Percentiles rank a stretch among this genome's conserved stretches.
These are phyloP conservation scores for Pulveroboletus ravenelii DNA, from an alignment of 768 basidiomycete species.

Conservation along the genomic window DNA sequence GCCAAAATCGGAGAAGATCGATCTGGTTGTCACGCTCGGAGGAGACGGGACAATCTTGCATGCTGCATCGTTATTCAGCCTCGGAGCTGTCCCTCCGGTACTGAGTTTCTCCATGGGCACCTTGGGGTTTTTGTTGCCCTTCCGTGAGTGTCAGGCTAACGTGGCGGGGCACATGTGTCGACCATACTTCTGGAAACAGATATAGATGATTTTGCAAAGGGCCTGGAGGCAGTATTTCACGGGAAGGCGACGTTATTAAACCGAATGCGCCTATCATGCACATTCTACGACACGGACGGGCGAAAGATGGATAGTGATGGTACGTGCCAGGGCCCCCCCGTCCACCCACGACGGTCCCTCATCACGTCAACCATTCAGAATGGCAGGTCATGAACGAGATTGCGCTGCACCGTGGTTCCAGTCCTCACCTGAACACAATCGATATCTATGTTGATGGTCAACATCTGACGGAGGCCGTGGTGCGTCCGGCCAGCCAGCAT, in stretches of 20 bases:
- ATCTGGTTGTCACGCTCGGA: conserved; percentile 86
- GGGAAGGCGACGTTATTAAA: conserved; percentile 81
- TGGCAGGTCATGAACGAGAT: conserved; percentile 99
- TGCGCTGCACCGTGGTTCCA: conserved; percentile 85
- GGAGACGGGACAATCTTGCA: conserved; percentile 95
- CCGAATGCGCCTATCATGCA: conserved; percentile 86
- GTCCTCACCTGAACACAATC: conserved; percentile 88
- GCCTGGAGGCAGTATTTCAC: conserved; percentile 71
- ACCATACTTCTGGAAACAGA: conserved; percentile 42
- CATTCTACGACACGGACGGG: conserved; percentile 61
- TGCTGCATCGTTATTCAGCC: conserved; percentile 85
- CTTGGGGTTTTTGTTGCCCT: conserved; percentile 88
- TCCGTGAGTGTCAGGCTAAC: conserved; percentile 54
- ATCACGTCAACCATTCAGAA: conserved; percentile 37
- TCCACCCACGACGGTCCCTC: background rate
- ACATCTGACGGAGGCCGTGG: conserved; percentile 92
- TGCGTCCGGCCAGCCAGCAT: conserved; percentile 38
- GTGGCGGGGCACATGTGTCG: background rate
- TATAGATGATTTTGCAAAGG: conserved; percentile 80
- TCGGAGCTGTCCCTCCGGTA: conserved; percentile 89
- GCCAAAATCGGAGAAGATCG: conserved; percentile 58
- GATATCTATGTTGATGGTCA: conserved; percentile 93
- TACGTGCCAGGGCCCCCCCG: conserved; percentile 28
- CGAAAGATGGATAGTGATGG: conserved; percentile 58
- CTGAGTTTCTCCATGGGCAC: conserved; percentile 69